Conservation (phyloP, 2,329 filamentous ascomycete species). For the Diaporthe destruens region DNA sequence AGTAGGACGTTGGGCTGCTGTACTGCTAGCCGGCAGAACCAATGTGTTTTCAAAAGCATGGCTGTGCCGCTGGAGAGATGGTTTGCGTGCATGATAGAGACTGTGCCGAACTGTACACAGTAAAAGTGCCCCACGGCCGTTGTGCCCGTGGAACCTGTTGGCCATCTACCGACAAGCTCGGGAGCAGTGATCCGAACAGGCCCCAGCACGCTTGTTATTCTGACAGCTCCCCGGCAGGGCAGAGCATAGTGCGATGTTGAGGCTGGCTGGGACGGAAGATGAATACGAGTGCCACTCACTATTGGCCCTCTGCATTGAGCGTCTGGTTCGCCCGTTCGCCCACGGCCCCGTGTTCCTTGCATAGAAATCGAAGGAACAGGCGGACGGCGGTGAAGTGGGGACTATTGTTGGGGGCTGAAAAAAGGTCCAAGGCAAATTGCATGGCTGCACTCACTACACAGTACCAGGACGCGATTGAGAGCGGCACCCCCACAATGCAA, state of each 20-base stretch:
- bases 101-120: neutral
- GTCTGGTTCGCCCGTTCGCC: neutral
- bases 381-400: conserved; percentile 28
- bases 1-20: conserved; percentile 6
- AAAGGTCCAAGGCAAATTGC: neutral
- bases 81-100: neutral
- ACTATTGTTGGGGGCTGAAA: conserved; percentile 30
- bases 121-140: neutral
- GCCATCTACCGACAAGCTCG: neutral
- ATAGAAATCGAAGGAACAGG: conserved; percentile 22
- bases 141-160: neutral
- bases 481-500: conserved; percentile 12
- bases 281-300: conserved; percentile 29
- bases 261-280: conserved; percentile 26
- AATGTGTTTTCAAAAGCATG: neutral
- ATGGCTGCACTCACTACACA: neutral
- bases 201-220: neutral
- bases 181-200: neutral
- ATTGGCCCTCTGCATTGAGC: conserved; percentile 25
- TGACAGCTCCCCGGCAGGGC: neutral
- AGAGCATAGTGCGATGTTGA: neutral
- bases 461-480: neutral
- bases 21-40: neutral
- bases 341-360: conserved; percentile 27
- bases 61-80: neutral